A percentile compares a stretch with the other conserved stretches of the same genome.
Evolutionary conservation across 768 basidiomycete species (phyloP).

Genomic region (Infundibulicybe gibba): DNA sequence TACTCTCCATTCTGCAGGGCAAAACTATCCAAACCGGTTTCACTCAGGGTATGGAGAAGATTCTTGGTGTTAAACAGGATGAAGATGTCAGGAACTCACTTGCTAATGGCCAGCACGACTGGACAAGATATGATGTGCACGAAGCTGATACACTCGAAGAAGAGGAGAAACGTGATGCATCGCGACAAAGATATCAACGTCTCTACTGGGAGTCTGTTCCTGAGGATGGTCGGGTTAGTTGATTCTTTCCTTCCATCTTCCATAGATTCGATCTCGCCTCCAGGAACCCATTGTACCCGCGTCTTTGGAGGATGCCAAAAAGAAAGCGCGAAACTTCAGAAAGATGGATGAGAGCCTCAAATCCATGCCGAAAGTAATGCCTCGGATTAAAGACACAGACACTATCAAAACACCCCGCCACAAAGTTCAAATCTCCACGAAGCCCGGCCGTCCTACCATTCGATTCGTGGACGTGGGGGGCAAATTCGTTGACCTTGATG

Average conservation of each 20-base stretch:
- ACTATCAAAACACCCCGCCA: conserved; percentile 31
- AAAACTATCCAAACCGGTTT: conserved; percentile 78
- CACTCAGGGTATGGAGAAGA: conserved; percentile 72
- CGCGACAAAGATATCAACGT: conserved; percentile 63
- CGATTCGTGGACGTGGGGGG: conserved; percentile 75
- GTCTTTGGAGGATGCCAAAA: conserved; percentile 46
- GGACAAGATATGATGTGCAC: conserved; percentile 41
- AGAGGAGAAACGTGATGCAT: conserved; percentile 48
- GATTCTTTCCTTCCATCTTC: conserved; percentile 5
- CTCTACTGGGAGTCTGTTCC: conserved; percentile 78
- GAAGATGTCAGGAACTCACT: neutral
- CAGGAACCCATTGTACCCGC: conserved; percentile 64
- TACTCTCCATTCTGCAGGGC: conserved; percentile 32
- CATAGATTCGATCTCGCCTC: conserved; percentile 1
- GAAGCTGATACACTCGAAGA: conserved; percentile 64
- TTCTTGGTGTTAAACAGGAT: conserved; percentile 55
- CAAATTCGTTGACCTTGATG: conserved; percentile 60
- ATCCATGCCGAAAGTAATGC: conserved; percentile 35
- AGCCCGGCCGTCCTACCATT: conserved; percentile 48
- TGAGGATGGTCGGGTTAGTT: conserved; percentile 59
- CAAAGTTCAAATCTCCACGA: conserved; percentile 33
- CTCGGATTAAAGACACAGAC: conserved; percentile 28
- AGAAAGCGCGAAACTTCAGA: conserved; percentile 30
- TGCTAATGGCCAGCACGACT: conserved; percentile 5
- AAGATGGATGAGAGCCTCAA: conserved; percentile 30